Base-by-base conservation (phyloP, 495 filamentous ascomycete species). In the Hyaloscypha hepaticicola region DNA sequence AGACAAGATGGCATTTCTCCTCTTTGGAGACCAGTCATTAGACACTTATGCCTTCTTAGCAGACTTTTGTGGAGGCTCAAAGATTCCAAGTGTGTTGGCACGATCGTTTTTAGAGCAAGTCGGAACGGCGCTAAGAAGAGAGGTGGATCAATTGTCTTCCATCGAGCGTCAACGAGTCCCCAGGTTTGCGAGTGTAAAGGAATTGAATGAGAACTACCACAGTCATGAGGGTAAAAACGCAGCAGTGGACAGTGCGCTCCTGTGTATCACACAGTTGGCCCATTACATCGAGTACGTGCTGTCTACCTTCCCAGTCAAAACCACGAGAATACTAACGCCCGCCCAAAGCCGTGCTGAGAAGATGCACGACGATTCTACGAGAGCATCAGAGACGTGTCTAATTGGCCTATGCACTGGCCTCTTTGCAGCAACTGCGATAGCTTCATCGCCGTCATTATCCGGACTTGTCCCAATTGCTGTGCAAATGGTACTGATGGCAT, bases 1-100 rank as follows among this genome's bases (percentile, higher is more conserved):
- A 11, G 72, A 76, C 72, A 72, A 75, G 70, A 72, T 79, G 71
- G 76, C 75, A 38, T 81, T 78, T 70, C 75, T 81, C 71, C 77
- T 90, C 69, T 92, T 93, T 73, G 91, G 90, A 78, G 90, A 95
- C 75, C 89, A 92, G 79, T 91, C 89, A 28, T 80, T 87, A 68
- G 87, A 90, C 71, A 87, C 88, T 59, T 85, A 88, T 67, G 78
- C 80, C 53, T 86, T 89, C 58, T 78, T 93, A 66, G 82, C 79
- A 78, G 80, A 78, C 66, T 90, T 74, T 69, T 87, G 71, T 66
- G 76, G 73, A 66, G 80, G 86, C 63, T 80, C 81, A 57, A 87
- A 87, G 26, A 53, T 53, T 69, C 85, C 86, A 65, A 87, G 90
- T 71, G 77, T 86, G 25, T 75, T 90, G 16, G 74, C 90, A 22